These are phyloP conservation scores for Aspergillus heteromorphus DNA, from an alignment of 495 filamentous ascomycete species.

Conservation along the genomic window DNA sequence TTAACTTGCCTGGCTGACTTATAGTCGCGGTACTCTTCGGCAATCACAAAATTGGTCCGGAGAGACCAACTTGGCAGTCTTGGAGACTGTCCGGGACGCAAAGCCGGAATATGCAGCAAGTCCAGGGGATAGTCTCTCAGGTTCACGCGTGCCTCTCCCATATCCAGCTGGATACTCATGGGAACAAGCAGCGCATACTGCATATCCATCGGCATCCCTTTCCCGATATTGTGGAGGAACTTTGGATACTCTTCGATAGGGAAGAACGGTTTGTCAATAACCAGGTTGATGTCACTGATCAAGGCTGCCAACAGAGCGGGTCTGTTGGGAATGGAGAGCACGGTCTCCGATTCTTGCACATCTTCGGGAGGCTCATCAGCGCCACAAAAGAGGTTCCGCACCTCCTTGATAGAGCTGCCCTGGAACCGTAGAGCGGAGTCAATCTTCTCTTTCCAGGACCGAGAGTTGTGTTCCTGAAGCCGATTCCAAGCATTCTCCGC, in stretches of 20 bases:
- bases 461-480: conserved; percentile 74
- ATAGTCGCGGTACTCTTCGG: conserved; percentile 78
- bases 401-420: conserved; percentile 67
- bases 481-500: conserved; percentile 67
- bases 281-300: conserved; percentile 79
- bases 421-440: conserved; percentile 67
- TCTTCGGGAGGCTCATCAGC: conserved; percentile 76
- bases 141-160: conserved; percentile 82
- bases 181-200: conserved; percentile 84
- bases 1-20: conserved; percentile 74
- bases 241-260: conserved; percentile 70
- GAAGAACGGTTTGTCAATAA: conserved; percentile 91
- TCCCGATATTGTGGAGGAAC: conserved; percentile 83
- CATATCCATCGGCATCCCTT: conserved; percentile 91
- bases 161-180: conserved; percentile 81
- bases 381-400: conserved; percentile 77
- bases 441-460: conserved; percentile 90
- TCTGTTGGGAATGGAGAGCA: conserved; percentile 81
- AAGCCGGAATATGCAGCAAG: conserved; percentile 80
- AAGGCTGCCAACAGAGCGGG: conserved; percentile 75
- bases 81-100: conserved; percentile 72
- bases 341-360: conserved; percentile 72
- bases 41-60: conserved; percentile 91
- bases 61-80: conserved; percentile 77
- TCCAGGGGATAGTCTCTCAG: conserved; percentile 92